A percentile compares a stretch with the other conserved stretches of the same genome.
These are phyloP conservation scores for Pseudogymnoascus sp. DNA, from an alignment of 2,329 filamentous ascomycete species.

Conservation along the genomic window DNA sequence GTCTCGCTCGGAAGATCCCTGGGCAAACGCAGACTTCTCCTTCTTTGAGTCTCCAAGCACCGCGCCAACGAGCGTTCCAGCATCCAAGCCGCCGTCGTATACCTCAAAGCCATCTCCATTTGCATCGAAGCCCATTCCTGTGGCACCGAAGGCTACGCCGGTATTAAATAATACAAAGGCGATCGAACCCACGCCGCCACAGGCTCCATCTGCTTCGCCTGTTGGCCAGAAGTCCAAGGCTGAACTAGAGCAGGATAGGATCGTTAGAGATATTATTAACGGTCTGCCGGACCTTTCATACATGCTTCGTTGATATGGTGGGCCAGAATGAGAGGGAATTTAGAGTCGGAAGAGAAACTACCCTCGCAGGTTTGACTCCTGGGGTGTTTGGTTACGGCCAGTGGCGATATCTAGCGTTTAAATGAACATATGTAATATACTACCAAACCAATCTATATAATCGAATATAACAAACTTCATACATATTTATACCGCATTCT, in stretches of 20 bases:
- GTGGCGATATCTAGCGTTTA: not conserved
- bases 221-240: conserved; percentile 19
- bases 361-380: not conserved
- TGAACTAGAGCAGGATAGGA: conserved; percentile 27
- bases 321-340: not conserved
- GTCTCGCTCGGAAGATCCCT: conserved; percentile 22
- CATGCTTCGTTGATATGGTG: conserved; percentile 23
- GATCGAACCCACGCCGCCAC: not conserved
- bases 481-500: not conserved
- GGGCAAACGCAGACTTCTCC: conserved; percentile 31
- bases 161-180: not conserved
- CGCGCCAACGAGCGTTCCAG: conserved; percentile 8
- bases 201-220: conserved; percentile 6
- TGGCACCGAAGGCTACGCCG: conserved; percentile 1
- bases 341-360: not conserved
- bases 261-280: conserved; percentile 27
- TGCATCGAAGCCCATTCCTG: not conserved
- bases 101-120: not conserved
- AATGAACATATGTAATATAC: not conserved
- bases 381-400: not conserved
- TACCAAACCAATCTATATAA: not conserved
- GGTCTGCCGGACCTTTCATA: conserved; percentile 30
- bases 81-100: conserved; percentile 9
- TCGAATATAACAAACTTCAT: not conserved
- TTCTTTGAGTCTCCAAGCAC: conserved; percentile 26